phyloP scores from a whole-genome alignment of 768 basidiomycete genomes.

The Leucocoprinus leucothites region DNA sequence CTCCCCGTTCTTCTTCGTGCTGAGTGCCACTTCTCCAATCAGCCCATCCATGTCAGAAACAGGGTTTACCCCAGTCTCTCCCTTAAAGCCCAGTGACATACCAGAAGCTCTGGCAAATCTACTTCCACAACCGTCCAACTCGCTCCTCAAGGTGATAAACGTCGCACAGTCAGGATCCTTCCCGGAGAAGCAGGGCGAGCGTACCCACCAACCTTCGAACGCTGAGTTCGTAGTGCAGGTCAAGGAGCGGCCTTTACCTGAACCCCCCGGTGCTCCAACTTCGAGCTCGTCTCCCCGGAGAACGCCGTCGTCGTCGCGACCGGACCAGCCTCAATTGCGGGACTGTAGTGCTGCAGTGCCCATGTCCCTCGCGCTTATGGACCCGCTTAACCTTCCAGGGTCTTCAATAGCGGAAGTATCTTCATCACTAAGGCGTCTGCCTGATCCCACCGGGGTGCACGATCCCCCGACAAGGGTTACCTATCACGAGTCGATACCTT shows the following conservation, averaged over 20 bases:
- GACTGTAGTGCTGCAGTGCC: not conserved
- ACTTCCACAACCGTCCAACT: constrained; percentile 1
- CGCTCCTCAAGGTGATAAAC: constrained; percentile 3
- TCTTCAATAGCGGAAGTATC: not conserved
- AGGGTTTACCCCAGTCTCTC: not conserved
- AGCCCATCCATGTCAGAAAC: not conserved
- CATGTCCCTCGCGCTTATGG: not conserved
- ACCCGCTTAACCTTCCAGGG: not conserved
- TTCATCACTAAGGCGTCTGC: not conserved
- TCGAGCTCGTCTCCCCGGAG: not conserved
- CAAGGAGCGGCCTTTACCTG: no score
- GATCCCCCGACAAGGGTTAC: not conserved
- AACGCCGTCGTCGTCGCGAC: not conserved
- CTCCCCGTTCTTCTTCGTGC: constrained; percentile 4
- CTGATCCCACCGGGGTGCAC: not conserved
- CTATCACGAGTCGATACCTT: not conserved
- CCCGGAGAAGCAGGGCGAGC: not conserved
- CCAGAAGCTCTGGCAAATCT: constrained; percentile 3
- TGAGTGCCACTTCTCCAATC: constrained; percentile 1
- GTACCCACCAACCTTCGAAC: not conserved
- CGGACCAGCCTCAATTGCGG: not conserved
- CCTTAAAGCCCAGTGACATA: not conserved
- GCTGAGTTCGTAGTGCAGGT: not conserved
- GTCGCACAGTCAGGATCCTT: not conserved
- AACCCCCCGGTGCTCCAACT: not conserved